A percentile compares a stretch with the other conserved stretches of the same genome.
These are phyloP conservation scores for Madurella mycetomatis DNA, from an alignment of 2,329 filamentous ascomycete genomes.

Conservation along the genomic window DNA sequence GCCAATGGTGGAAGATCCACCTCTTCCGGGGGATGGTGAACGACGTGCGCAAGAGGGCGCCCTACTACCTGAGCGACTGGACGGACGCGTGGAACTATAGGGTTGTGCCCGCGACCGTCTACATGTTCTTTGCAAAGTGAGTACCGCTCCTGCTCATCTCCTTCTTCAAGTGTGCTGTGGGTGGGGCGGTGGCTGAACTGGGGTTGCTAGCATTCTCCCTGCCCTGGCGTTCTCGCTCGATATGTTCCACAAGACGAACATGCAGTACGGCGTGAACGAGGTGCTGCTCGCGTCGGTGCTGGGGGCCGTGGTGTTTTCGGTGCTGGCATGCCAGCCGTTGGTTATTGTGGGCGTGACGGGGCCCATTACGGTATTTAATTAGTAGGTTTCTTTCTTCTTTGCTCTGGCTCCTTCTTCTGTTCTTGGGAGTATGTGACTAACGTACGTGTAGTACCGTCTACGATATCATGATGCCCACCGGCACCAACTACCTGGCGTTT, in stretches of 20 bases:
- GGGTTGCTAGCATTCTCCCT: constrained; percentile 64
- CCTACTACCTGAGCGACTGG: constrained; percentile 81
- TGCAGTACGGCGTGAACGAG: constrained; percentile 86
- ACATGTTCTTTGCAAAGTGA: constrained; percentile 95
- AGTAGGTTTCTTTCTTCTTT: constrained; percentile 42
- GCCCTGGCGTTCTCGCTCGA: constrained; percentile 86
- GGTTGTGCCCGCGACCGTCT: constrained; percentile 79
- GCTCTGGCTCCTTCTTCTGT: not conserved
- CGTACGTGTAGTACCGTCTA: constrained; percentile 67
- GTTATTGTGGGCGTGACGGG: constrained; percentile 89
- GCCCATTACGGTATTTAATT: constrained; percentile 91
- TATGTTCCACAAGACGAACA: constrained; percentile 85
- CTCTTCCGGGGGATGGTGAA: constrained; percentile 76
- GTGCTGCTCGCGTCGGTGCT: constrained; percentile 82
- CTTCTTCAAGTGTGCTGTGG: not conserved
- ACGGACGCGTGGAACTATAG: constrained; percentile 85
- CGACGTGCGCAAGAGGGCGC: constrained; percentile 68
- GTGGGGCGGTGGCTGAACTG: constrained; percentile 3
- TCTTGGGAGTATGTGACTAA: not conserved
- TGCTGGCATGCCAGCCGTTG: constrained; percentile 77
- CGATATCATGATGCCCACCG: constrained; percentile 74
- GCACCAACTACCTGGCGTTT: constrained; percentile 79
- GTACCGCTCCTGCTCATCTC: constrained; percentile 16
- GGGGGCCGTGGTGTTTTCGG: constrained; percentile 73
- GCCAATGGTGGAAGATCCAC: constrained; percentile 67